Evolutionary conservation across 148 eudicot genomes (phyloP), one percentile per base, ranked within the genome.

Genomic region (Fagopyrum esculentum): DNA sequence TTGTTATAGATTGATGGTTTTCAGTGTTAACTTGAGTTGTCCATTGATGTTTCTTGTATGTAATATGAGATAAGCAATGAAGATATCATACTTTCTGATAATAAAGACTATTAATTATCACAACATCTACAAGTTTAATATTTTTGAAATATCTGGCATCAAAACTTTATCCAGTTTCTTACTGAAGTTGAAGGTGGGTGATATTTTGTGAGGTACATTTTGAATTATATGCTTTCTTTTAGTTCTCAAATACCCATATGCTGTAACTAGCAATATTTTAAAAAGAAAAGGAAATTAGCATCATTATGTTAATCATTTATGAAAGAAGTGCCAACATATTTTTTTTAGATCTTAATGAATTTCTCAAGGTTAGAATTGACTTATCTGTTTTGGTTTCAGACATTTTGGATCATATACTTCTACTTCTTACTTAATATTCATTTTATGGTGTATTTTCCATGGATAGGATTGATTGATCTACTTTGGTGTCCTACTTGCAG

Each of bases 401-500:
- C 40, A 35, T 35, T 35, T 0, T 35, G 40, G 40, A 35, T 35
- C 40, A 35, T 35, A 35, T 35, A 35, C 40, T 35, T 35, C 40
- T 35, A 35, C 40, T 35, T 35, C 40, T 35, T 35, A 35, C 40
- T 35, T 1, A 35, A 12, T 2, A 16, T 52, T 52, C n/a, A 52
- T 52, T 12, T 4, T 52, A 13, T 52, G 15, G 16, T 47, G 50
- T 2, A 52, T 10, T 52, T 52, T 4, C 56, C 15, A 52, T 11
- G 56, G 19, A 11, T 52, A 52, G 56, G 29, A 50, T 12, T 22
- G 30, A 17, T 8, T 74, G 44, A 72, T 73, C 69, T 73, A 71
- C 75, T 66, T 22, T 76, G 47, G 71, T 17, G 15, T 77, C 80
- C 70, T 76, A 60, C 55, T 77, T 85, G 80, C 90, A 94, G 98